Evolutionary conservation across 73 alveolate genomes (phyloP).

Genomic region (Tetrahymena elliotti): DNA sequence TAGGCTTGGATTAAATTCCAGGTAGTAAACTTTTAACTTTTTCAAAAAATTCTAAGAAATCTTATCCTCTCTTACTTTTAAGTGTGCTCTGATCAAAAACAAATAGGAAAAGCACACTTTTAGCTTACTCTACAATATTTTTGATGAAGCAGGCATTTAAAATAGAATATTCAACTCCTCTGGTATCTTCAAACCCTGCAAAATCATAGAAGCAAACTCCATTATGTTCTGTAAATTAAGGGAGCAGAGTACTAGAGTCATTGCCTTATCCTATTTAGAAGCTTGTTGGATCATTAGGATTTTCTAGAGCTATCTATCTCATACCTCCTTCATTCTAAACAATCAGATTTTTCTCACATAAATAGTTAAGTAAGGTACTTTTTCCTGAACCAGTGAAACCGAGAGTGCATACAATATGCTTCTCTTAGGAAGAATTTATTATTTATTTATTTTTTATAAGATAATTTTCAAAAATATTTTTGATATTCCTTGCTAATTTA

Average conservation of each 20-base stretch:
- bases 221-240: background rate
- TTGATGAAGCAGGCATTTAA: background rate
- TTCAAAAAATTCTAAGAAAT: background rate
- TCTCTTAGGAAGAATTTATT: background rate
- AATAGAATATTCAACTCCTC: background rate
- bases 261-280: background rate
- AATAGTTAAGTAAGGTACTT: background rate
- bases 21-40: background rate
- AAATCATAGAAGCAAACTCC: background rate
- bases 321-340: background rate
- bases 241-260: background rate
- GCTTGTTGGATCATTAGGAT: background rate
- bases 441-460: no score
- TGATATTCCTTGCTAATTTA: no score
- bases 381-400: background rate
- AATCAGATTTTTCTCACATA: background rate
- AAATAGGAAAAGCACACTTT: background rate
- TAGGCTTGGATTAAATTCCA: background rate
- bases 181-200: background rate
- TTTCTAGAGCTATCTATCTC: background rate
- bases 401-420: background rate
- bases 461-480: no score
- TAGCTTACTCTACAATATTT: background rate
- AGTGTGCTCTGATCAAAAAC: background rate
- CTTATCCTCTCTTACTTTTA: background rate